These are phyloP conservation scores for Stagonosporopsis vannaccii DNA, from an alignment of 2,329 filamentous ascomycete species.

Conservation along the genomic window DNA sequence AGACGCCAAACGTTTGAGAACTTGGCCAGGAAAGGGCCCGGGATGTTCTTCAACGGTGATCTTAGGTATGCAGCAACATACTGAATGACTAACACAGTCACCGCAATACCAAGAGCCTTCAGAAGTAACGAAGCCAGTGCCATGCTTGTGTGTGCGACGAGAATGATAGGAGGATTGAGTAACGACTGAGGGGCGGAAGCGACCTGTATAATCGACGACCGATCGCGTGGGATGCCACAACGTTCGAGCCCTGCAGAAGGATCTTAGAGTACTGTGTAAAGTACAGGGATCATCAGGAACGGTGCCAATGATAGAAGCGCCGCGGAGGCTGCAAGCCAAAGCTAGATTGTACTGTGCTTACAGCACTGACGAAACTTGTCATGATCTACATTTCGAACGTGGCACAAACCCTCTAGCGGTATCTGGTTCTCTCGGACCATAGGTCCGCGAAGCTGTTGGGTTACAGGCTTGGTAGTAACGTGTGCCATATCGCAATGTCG, in stretches of 20 bases:
- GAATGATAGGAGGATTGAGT: neutral
- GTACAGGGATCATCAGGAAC: neutral
- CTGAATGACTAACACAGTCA: slow-evolving; percentile 24
- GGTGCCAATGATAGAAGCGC: neutral
- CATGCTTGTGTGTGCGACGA: slow-evolving; percentile 16
- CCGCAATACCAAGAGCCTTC: slow-evolving; percentile 23
- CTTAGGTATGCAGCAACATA: slow-evolving; percentile 34
- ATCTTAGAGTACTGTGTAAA: neutral
- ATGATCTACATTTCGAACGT: neutral
- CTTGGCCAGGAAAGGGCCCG: slow-evolving; percentile 43
- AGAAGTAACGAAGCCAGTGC: slow-evolving; percentile 21
- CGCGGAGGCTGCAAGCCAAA: neutral
- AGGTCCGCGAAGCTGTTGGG: neutral
- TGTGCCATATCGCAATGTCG: neutral
- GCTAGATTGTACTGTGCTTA: neutral
- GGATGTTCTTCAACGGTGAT: slow-evolving; percentile 42
- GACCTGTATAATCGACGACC: slow-evolving; percentile 18
- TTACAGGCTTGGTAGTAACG: too few species aligned
- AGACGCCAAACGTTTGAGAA: slow-evolving; percentile 46
- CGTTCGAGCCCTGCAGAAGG: slow-evolving; percentile 3
- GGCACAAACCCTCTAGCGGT: neutral
- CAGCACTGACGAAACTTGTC: neutral
- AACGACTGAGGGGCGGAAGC: neutral
- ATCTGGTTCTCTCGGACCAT: neutral
- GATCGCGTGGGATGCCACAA: slow-evolving; percentile 6